Evolutionary conservation across 2,329 filamentous ascomycete genomes (phyloP), one percentile per base, ranked within the genome.

Genomic region (Cytospora chrysosperma): DNA sequence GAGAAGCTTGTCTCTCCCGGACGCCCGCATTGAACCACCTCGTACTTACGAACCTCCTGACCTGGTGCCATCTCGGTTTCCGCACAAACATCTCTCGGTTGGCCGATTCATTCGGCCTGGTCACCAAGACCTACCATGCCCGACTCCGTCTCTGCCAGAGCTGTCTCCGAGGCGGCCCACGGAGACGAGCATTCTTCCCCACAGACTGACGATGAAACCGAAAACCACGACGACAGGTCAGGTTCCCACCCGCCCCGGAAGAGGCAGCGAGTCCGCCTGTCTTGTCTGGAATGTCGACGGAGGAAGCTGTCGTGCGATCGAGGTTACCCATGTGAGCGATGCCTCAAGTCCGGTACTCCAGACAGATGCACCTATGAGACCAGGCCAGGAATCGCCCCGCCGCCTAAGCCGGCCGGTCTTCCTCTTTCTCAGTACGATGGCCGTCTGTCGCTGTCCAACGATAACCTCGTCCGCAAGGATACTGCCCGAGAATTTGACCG

Each of bases 301-400:
- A 78, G 85, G 61, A 87, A 87, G 75, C 77, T 87, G 43, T 86
- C 84, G 28, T 87, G 85, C 72, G 85, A 86, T 73, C 78, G 85
- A 65, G 84, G 85, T 71, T 80, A 86, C 68, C 85, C 85, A 27
- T 87, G 85, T 70, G 83, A 86, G 72, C 81, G 85, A 54, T 87
- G 85, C 73, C 79, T 86, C 73, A 86, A 86, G 74, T 86, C 83
- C 65, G 84, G 83, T 69, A 87, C 84, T 30, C 80, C 84, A 24
- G 84, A 86, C 58, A 79, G 81, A 19, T 87, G 84, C 74, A 84
- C 81, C 66, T 87, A 86, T 70, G 84, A 87, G 73, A 81, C 82
- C 32, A 73, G 77, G 40, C 77, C 78, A 24, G 77, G 78, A 30
- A 68, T 72, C 54, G 72, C 69, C n/a, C 75, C 69, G 17, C 72